phyloP scores from a whole-genome alignment of 495 filamentous ascomycete species.

The Emericellopsis terricola region DNA sequence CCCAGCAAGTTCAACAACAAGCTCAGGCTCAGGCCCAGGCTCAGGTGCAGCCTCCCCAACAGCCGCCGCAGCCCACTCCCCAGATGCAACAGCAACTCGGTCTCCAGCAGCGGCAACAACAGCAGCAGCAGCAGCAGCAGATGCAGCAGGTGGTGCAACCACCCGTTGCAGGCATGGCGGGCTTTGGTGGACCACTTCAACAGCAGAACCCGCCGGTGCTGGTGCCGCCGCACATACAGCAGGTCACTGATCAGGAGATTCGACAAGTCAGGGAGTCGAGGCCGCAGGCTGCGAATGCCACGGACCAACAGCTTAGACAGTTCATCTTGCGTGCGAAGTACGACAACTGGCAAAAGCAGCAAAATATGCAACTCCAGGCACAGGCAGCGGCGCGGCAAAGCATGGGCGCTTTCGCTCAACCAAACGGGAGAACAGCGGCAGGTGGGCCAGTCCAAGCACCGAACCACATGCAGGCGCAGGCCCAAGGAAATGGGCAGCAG shows the following conservation, averaged over 20 bases:
- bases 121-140: conserved; percentile 15
- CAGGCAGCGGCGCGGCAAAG: no score
- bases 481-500: neutral
- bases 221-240: conserved; percentile 1
- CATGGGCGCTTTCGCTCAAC: no score
- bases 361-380: conserved; percentile 6
- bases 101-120: conserved; percentile 18
- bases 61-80: no score
- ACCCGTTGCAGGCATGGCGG: neutral
- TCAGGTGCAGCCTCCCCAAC: no score
- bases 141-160: no score
- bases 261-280: conserved; percentile 2
- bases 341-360: conserved; percentile 3
- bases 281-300: neutral
- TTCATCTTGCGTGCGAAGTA: conserved; percentile 2
- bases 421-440: no score
- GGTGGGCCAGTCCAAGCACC: conserved; percentile 1
- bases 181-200: neutral
- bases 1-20: no score
- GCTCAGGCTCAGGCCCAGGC: no score
- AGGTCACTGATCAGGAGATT: conserved; percentile 3
- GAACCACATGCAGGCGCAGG: conserved; percentile 1
- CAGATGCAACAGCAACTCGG: conserved; percentile 8
- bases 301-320: conserved; percentile 4
- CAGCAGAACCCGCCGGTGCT: neutral